A percentile compares a stretch with the other conserved stretches of the same genome.
Evolutionary conservation across 305 asterid species (phyloP).

Genomic region (Rubia occidens): DNA sequence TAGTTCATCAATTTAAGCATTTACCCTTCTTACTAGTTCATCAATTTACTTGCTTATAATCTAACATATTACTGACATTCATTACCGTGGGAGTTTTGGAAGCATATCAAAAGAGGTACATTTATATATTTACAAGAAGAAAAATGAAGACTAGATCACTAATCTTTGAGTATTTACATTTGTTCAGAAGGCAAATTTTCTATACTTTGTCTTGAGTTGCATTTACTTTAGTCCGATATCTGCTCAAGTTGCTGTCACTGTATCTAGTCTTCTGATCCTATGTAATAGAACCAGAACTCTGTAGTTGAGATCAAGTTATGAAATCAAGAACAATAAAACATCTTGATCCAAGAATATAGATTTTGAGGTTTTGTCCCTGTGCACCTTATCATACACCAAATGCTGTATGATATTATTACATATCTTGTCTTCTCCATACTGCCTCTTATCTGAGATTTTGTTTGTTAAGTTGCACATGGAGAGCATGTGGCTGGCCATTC

Average conservation of each 20-base stretch:
- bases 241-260: slow-evolving; percentile 4
- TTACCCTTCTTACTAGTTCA: slow-evolving; percentile 14
- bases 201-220: not conserved
- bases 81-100: not conserved
- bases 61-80: not conserved
- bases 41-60: not conserved
- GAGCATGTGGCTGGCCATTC: slow-evolving; percentile 14
- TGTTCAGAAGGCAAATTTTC: not conserved
- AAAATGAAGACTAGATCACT: not conserved
- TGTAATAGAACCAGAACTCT: not conserved
- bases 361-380: not conserved
- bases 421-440: slow-evolving; percentile 10
- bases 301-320: not conserved
- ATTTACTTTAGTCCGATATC: not conserved
- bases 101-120: not conserved
- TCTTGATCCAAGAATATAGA: not conserved
- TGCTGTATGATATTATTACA: slow-evolving; percentile 5
- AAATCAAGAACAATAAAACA: not conserved
- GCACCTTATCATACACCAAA: not conserved
- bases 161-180: not conserved
- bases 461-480: slow-evolving; percentile 7
- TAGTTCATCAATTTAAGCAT: not conserved
- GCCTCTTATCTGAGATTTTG: slow-evolving; percentile 16
- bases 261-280: not conserved
- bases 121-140: not conserved